Percentiles rank a stretch among this genome's conserved stretches.
These are phyloP conservation scores for Evansstolkia leycettana DNA, from an alignment of 495 filamentous ascomycete genomes.

Conservation along the genomic window DNA sequence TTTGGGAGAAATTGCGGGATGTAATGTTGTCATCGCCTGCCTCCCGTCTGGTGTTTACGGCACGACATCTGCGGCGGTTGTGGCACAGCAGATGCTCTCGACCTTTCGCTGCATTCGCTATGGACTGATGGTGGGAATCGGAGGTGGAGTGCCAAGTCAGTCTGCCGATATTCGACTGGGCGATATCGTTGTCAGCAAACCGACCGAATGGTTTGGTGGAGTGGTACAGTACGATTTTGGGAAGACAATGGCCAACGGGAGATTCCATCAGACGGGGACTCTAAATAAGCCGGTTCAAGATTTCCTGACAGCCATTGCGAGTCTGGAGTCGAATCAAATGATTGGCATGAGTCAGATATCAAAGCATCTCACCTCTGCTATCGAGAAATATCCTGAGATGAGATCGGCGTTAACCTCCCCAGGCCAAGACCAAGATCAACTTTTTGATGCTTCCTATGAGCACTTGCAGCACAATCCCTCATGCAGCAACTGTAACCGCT, in stretches of 20 bases:
- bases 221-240: constrained; percentile 32
- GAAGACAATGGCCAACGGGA: constrained; percentile 13
- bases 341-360: constrained; percentile 7
- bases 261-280: constrained; percentile 17
- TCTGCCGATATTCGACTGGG: constrained; percentile 26
- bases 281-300: constrained; percentile 16
- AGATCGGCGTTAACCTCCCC: no score
- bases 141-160: constrained; percentile 19
- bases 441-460: constrained; percentile 1
- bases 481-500: constrained; percentile 4
- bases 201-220: constrained; percentile 14
- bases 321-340: constrained; percentile 8
- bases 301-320: constrained; percentile 14
- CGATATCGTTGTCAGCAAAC: constrained; percentile 31
- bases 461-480: no score
- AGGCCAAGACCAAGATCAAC: no score
- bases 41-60: constrained; percentile 14
- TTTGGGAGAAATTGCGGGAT: constrained; percentile 17
- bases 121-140: constrained; percentile 30
- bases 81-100: constrained; percentile 17
- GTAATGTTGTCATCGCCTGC: constrained; percentile 21
- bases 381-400: no score
- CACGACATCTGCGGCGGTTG: constrained; percentile 13
- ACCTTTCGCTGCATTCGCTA: constrained; percentile 24
- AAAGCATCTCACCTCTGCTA: no score